phyloP scores from a whole-genome alignment of 345 rosid species.

The Abelmoschus esculentus region DNA sequence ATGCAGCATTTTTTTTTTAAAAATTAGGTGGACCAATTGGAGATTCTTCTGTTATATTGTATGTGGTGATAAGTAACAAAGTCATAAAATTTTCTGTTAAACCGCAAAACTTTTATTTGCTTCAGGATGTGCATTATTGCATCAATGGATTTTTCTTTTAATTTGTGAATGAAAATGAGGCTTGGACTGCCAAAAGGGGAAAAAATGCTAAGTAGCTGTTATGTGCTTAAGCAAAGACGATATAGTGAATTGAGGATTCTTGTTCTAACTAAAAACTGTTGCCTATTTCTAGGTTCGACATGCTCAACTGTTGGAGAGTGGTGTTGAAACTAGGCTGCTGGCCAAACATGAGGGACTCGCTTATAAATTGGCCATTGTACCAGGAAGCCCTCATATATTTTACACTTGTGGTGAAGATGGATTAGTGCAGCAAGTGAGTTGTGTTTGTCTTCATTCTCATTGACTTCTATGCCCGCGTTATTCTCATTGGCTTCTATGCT shows the following conservation, averaged over 20 bases:
- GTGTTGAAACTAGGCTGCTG: conserved; percentile 51
- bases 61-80: background rate
- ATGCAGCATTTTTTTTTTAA: background rate
- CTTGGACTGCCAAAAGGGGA: background rate
- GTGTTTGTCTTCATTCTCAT: background rate
- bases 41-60: background rate
- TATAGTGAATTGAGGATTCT: background rate
- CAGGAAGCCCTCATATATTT: conserved; percentile 75
- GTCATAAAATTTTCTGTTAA: background rate
- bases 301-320: conserved; percentile 62
- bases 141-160: background rate
- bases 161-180: background rate
- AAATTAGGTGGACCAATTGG: background rate
- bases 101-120: background rate
- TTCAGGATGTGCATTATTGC: background rate
- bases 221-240: background rate
- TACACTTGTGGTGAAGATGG: conserved; percentile 96
- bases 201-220: background rate
- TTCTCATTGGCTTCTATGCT: too few species aligned
- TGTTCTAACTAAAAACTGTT: background rate
- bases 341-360: conserved; percentile 57
- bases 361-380: conserved; percentile 81
- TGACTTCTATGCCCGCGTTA: too few species aligned
- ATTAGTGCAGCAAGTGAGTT: conserved; percentile 78
- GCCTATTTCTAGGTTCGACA: conserved; percentile 53